Conservation (phyloP, 441 rosid genomes). For the Melastoma candidum region DNA sequence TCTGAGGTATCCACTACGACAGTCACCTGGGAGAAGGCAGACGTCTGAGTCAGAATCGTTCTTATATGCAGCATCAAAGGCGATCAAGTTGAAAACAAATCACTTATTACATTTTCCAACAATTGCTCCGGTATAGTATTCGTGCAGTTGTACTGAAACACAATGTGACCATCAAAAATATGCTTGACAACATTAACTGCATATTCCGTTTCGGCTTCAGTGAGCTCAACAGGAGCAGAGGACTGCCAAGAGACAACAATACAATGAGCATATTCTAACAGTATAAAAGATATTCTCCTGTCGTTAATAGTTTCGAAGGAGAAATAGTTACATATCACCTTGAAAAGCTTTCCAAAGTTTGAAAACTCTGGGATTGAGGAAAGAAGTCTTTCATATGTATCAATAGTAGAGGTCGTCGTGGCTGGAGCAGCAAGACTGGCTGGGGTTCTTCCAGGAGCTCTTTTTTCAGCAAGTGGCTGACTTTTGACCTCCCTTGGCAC, state of each 20-base stretch:
- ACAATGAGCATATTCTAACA: neutral
- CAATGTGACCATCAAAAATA: slow-evolving; percentile 71
- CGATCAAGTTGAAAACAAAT: slow-evolving; percentile 7
- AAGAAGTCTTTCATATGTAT: slow-evolving; percentile 69
- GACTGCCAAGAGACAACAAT: slow-evolving; percentile 39
- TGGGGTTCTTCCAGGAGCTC: slow-evolving; percentile 88
- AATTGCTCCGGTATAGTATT: slow-evolving; percentile 91
- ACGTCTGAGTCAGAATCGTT: slow-evolving; percentile 6
- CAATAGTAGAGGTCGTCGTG: slow-evolving; percentile 56
- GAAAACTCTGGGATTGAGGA: slow-evolving; percentile 81
- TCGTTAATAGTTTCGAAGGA: neutral
- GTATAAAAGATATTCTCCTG: slow-evolving; percentile 1
- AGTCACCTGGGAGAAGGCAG: slow-evolving; percentile 42
- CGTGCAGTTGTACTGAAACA: slow-evolving; percentile 94
- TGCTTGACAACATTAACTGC: slow-evolving; percentile 94
- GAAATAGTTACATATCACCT: slow-evolving; percentile 34
- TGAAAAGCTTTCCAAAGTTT: slow-evolving; percentile 74
- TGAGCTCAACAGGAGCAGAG: slow-evolving; percentile 81
- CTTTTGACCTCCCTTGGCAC: slow-evolving; percentile 86
- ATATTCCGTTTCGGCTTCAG: slow-evolving; percentile 98
- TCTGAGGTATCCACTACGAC: slow-evolving; percentile 91
- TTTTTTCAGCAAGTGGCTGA: slow-evolving; percentile 87
- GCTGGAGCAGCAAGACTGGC: slow-evolving; percentile 69
- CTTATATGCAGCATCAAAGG: slow-evolving; percentile 1
- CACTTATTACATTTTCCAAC: slow-evolving; percentile 67